These are phyloP conservation scores for Sonneratia caseolaris DNA, from an alignment of 345 rosid species.

Conservation along the genomic window DNA sequence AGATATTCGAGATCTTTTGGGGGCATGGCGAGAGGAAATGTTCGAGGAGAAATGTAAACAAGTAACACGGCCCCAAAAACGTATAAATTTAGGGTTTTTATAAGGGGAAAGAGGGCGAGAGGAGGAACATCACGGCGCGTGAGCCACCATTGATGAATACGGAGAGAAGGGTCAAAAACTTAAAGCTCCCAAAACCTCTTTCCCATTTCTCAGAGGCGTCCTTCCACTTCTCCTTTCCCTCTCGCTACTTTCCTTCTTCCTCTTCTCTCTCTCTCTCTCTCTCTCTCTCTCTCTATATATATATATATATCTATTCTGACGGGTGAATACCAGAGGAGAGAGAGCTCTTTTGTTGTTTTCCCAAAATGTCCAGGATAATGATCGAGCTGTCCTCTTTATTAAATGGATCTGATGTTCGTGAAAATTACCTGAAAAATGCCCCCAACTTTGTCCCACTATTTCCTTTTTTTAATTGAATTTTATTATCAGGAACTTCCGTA, in stretches of 20 bases:
- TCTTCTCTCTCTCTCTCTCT: neutral
- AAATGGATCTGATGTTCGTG: too few species aligned
- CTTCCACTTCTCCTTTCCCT: conserved; percentile 5
- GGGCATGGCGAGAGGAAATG: neutral
- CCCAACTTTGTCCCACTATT: too few species aligned
- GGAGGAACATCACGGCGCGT: conserved; percentile 14
- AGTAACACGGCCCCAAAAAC: neutral
- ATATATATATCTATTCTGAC: too few species aligned
- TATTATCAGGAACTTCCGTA: too few species aligned
- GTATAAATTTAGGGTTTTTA: conserved; percentile 3
- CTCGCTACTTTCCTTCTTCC: neutral
- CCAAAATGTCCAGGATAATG: conserved; percentile 6
- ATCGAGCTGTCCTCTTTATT: neutral
- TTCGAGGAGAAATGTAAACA: neutral
- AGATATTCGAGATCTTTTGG: neutral
- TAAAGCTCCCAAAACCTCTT: conserved; percentile 19
- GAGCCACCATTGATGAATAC: conserved; percentile 13
- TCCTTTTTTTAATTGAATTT: too few species aligned
- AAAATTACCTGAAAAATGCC: too few species aligned
- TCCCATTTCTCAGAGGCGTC: conserved; percentile 17
- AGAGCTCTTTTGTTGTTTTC: conserved; percentile 5
- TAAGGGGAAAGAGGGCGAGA: conserved; percentile 4
- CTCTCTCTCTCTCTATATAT: neutral
- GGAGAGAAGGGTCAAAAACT: conserved; percentile 3
- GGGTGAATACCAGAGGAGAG: neutral